phyloP scores from a whole-genome alignment of 2,329 filamentous ascomycete species.

The Fusarium multiceps region DNA sequence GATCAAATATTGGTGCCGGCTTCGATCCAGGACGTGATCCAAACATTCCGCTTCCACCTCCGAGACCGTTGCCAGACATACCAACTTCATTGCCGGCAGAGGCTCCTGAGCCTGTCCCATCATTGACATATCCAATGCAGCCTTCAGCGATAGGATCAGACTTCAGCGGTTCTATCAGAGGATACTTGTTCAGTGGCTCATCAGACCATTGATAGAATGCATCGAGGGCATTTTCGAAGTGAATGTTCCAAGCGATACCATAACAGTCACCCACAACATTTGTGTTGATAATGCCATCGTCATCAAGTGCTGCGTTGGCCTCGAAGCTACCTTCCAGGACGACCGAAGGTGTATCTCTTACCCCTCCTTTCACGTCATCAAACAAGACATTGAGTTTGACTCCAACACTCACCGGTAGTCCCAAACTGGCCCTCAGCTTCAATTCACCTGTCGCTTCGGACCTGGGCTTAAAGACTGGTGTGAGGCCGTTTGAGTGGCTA shows the following conservation, averaged over 20 bases:
- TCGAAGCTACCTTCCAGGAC: not conserved
- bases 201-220: not conserved
- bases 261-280: conserved; percentile 7
- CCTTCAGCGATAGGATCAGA: conserved; percentile 11
- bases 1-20: not conserved
- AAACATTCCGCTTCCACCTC: not conserved
- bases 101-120: not conserved
- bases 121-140: conserved; percentile 16
- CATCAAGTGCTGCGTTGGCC: not conserved
- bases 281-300: not conserved
- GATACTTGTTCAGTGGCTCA: not conserved
- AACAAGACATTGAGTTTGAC: not conserved
- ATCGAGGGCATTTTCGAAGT: conserved; percentile 8
- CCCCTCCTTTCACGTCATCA: not conserved
- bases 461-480: not conserved
- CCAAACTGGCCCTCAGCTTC: not conserved
- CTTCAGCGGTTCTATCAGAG: not conserved
- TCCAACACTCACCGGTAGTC: not conserved
- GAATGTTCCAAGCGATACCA: conserved; percentile 13
- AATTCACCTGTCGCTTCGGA: not conserved
- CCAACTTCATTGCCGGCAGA: not conserved
- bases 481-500: not conserved
- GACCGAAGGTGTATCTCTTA: conserved; percentile 6
- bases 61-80: not conserved
- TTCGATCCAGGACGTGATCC: not conserved